These are phyloP conservation scores for Dioscorea cayenensis DNA, from an alignment of 116 monocot genomes.

Conservation along the genomic window DNA sequence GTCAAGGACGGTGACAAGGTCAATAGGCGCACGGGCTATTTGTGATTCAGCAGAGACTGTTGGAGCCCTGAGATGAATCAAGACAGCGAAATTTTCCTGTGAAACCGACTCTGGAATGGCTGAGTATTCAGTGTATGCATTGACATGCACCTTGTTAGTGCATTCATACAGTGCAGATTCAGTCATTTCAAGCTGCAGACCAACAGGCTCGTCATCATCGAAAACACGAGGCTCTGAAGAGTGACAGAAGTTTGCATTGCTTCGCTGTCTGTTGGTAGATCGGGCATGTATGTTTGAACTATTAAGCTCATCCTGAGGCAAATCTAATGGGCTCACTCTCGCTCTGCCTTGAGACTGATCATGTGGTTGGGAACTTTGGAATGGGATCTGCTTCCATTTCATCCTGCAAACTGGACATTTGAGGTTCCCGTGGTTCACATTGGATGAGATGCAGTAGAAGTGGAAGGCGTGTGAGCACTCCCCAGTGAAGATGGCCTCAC, in stretches of 20 bases:
- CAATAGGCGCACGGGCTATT: constrained; percentile 43
- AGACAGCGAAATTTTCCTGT: constrained; percentile 28
- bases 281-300: constrained; percentile 30
- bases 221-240: constrained; percentile 43
- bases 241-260: constrained; percentile 15
- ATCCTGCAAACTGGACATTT: constrained; percentile 49
- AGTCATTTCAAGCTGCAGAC: neutral
- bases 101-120: constrained; percentile 24
- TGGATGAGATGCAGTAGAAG: constrained; percentile 52
- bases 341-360: constrained; percentile 24
- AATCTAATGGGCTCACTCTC: constrained; percentile 36
- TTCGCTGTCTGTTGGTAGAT: constrained; percentile 16
- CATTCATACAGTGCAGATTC: constrained; percentile 2
- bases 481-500: constrained; percentile 49
- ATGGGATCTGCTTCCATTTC: constrained; percentile 58
- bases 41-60: constrained; percentile 3
- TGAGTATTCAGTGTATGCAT: constrained; percentile 28
- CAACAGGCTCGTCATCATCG: constrained; percentile 63
- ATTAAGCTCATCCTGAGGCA: constrained; percentile 22
- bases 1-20: constrained; percentile 84
- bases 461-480: constrained; percentile 64
- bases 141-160: constrained; percentile 20
- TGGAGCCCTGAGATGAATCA: constrained; percentile 44
- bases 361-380: constrained; percentile 17
- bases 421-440: constrained; percentile 47